Evolutionary conservation across 2,329 filamentous ascomycete genomes (phyloP).

Genomic region (Penicillium sclerotigenum): DNA sequence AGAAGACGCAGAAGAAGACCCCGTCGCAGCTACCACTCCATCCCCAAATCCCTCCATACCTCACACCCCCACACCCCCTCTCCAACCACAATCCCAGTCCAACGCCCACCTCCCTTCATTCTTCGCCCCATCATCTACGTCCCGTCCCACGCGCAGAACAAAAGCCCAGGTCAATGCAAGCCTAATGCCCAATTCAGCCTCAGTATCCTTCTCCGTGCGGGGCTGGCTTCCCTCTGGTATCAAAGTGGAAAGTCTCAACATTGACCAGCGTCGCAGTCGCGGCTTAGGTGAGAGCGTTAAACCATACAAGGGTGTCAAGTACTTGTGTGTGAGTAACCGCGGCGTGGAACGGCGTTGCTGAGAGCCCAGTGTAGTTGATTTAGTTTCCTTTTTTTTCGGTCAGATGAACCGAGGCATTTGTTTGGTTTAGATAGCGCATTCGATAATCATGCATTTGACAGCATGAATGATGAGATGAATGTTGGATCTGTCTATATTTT

Average conservation of each 20-base stretch:
- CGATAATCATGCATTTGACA: conserved; percentile 2
- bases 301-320: conserved; percentile 98
- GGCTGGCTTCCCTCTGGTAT: conserved; percentile 65
- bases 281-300: conserved; percentile 84
- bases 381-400: neutral
- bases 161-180: conserved; percentile 65
- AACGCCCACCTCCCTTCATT: conserved; percentile 23
- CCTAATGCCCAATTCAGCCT: conserved; percentile 75
- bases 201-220: conserved; percentile 62
- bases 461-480: conserved; percentile 6
- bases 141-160: conserved; percentile 29
- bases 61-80: conserved; percentile 19
- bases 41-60: conserved; percentile 23
- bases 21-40: conserved; percentile 17
- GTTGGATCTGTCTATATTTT: neutral
- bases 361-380: conserved; percentile 3
- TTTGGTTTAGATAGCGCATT: conserved; percentile 1
- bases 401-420: neutral
- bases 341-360: conserved; percentile 50
- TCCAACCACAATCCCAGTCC: conserved; percentile 12
- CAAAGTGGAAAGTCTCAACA: conserved; percentile 59
- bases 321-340: conserved; percentile 68
- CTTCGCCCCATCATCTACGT: conserved; percentile 18
- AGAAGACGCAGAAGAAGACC: conserved; percentile 17
- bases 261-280: conserved; percentile 73